phyloP scores from a whole-genome alignment of 169 alveolate genomes.

The Plasmodium billcollinsi region DNA sequence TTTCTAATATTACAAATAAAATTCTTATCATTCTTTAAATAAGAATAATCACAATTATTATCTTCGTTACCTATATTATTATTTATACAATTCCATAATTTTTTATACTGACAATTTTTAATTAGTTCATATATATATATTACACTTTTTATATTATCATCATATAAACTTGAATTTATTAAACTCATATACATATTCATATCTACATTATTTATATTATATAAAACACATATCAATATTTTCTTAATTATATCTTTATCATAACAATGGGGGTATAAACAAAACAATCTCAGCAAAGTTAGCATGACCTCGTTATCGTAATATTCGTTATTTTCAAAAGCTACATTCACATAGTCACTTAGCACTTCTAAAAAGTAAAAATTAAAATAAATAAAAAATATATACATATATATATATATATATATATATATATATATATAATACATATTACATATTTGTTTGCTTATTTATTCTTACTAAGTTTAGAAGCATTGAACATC shows the following conservation, averaged over 20 bases:
- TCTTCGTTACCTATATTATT: constrained; percentile 10
- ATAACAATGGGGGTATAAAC: constrained; percentile 69
- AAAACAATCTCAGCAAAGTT: constrained; percentile 56
- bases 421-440: neutral
- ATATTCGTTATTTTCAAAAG: constrained; percentile 65
- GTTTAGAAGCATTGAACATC: constrained; percentile 76
- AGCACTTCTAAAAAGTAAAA: constrained; percentile 29
- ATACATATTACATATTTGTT: neutral
- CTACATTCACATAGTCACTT: constrained; percentile 67
- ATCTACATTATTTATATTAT: constrained; percentile 55
- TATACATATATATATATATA: neutral
- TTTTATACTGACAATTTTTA: constrained; percentile 52
- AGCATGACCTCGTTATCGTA: constrained; percentile 75
- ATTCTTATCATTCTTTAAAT: constrained; percentile 29
- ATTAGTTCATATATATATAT: constrained; percentile 52
- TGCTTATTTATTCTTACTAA: neutral
- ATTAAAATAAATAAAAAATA: neutral
- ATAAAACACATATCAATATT: constrained; percentile 61
- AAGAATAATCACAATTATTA: constrained; percentile 47
- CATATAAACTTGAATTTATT: constrained; percentile 61
- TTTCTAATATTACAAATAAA: constrained; percentile 46
- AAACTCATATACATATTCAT: constrained; percentile 69
- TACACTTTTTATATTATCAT: constrained; percentile 51
- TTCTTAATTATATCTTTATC: constrained; percentile 60
- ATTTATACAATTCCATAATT: constrained; percentile 58